Percentiles rank a stretch among this genome's conserved stretches.
These are phyloP conservation scores for Starmerella apis DNA, from an alignment of 805 yeast species.

Conservation along the genomic window DNA sequence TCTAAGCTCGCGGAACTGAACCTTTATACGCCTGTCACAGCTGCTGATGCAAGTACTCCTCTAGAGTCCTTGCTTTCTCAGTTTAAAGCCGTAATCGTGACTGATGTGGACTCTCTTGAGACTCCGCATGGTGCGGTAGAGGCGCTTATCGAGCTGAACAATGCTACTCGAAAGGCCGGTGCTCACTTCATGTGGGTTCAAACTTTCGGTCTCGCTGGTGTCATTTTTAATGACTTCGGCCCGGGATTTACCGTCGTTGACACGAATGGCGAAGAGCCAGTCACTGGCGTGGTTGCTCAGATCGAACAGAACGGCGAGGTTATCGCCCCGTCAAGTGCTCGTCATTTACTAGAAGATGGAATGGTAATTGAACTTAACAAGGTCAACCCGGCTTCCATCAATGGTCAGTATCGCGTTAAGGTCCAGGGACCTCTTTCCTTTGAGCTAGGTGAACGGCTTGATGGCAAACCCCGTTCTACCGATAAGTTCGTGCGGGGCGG, in stretches of 20 bases:
- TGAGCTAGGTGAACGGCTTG: conserved; percentile 44
- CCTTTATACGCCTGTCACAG: conserved; percentile 76
- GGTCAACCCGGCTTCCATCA: conserved; percentile 69
- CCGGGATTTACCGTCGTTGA: conserved; percentile 68
- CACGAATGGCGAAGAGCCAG: conserved; percentile 86
- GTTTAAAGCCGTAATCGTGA: conserved; percentile 75
- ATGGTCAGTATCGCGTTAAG: conserved; percentile 61
- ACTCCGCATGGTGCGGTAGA: conserved; percentile 37
- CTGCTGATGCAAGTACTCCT: conserved; percentile 38
- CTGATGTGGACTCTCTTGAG: conserved; percentile 49
- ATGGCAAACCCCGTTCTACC: conserved; percentile 40
- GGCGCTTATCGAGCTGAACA: conserved; percentile 64
- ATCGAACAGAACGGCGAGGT: conserved; percentile 82
- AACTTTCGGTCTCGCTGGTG: conserved; percentile 79
- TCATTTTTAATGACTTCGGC: conserved; percentile 85
- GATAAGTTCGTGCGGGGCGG: conserved; percentile 67
- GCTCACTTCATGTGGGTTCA: conserved; percentile 77
- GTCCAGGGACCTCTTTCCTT: conserved; percentile 94
- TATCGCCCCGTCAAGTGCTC: conserved; percentile 80
- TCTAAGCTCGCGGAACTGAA: conserved; percentile 70
- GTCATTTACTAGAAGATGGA: conserved; percentile 93
- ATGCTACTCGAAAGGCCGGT: conserved; percentile 57
- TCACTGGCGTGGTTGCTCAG: conserved; percentile 76
- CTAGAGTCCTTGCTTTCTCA: conserved; percentile 43
- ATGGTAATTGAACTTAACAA: conserved; percentile 78